Base-by-base conservation (phyloP, 108 stramenopile species). In the Nitzschia sp. region DNA sequence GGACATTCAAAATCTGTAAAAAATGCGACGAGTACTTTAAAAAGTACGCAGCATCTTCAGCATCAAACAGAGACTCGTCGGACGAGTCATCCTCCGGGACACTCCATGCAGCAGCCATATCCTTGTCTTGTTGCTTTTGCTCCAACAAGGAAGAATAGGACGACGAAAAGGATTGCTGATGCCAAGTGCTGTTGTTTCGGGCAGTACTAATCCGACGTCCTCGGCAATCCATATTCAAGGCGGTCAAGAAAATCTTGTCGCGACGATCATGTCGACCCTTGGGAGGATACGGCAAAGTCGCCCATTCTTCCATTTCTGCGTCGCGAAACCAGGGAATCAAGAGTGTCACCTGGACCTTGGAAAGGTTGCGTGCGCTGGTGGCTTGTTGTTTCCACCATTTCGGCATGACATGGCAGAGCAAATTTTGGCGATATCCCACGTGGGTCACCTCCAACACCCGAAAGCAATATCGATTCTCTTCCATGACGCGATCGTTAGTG, bases 31-130 rank as follows among this genome's bases (percentile, higher is more conserved):
- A 19, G 49, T 51, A 19, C 49, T n/a, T 51, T 9, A 51, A 19
- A 51, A 51, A 51, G 21, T 51, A 51, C 18, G 49, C 49, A n/a
- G 49, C 49, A 19, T 51, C 49, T n/a, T n/a, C n/a, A 9, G 49
- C 11, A 21, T 51, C 49, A 19, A 19, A 51, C 18, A 51, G 21
- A 17, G 11, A 9, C 4, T 51, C 19, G 49, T 51, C 21, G 49
- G 18, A 6, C 13, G 6, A 13, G 38, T 42, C 38, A 13, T 42
- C 38, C 9, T 42, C 38, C n/a, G n/a, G n/a, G n/a, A n/a, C n/a
- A n/a, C n/a, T n/a, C n/a, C n/a, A n/a, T n/a, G n/a, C n/a, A n/a
- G n/a, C n/a, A n/a, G n/a, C n/a, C n/a, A n/a, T n/a, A n/a, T n/a
- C n/a, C n/a, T n/a, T n/a, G n/a, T n/a, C n/a, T n/a, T n/a, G n/a